Base-by-base conservation (phyloP, 495 filamentous ascomycete species). In the Penicillium cataractarum region DNA sequence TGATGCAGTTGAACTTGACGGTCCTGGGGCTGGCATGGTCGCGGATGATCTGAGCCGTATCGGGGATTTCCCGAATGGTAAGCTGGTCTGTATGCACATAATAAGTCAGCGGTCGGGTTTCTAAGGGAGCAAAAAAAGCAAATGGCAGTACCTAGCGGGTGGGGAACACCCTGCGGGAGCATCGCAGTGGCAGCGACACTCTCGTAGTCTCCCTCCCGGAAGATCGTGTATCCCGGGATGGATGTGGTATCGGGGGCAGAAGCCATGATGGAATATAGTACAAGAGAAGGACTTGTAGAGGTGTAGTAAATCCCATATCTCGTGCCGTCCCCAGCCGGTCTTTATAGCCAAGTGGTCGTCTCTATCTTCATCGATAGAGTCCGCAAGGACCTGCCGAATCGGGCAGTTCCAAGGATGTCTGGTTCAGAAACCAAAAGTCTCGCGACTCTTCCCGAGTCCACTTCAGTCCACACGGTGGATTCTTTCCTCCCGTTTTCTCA, bases 1-100 rank as follows among this genome's bases (percentile, higher is more conserved):
- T 89, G 61, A 96, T 84, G 53, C 92, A 90, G 81, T 96, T 95
- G 86, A 92, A 96, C 67, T 84, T 85, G 51, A 94, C 78, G 6
- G 63, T 55, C 61, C 70, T 74, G 21, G 74, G 68, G 57, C 56
- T 70, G 33, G 65, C 68, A 59, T 75, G 68, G 10, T 76, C 68
- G 8, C 75, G 75, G 51, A 78, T 67, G 9, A 78, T 46, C 58
- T 68, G 66, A 21, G 73, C 71, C n/a, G 65, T 63, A 33, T 65
- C 35, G 17, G 72, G 71, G 26, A 77, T 74, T 66, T 77, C 75
- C 60, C 67, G 61, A 24, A 74, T 71, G 51, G 66, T 66, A 26
- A 77, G 66, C 58, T 74, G 75, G 54, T 77, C 75, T 77, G 8
- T 42, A 0, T 17, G n/a, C n/a, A 9, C 17, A 17, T 15, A 24